Evolutionary conservation across 305 asterid species (phyloP), one percentile per base, ranked within the genome.

Genomic region (Fraxinus paxiana): DNA sequence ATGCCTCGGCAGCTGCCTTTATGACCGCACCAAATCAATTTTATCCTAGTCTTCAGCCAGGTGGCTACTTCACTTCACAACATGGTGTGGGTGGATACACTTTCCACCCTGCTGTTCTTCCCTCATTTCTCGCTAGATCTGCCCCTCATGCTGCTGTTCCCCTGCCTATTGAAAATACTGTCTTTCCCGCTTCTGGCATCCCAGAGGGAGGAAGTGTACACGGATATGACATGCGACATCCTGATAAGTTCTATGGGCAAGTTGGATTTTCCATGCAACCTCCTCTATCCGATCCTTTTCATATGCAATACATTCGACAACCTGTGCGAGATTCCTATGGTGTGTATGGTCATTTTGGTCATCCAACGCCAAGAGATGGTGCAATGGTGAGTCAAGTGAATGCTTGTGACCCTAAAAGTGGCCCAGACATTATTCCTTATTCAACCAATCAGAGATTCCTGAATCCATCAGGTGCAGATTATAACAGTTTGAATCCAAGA

Each of bases 51-150:
- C 12, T 85, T 63, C 88, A 77, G 72, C 86, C 89, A 51, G 35
- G 92, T 69, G 90, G 92, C 81, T 85, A 84, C 77, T 87, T 84
- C 77, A 73, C 88, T 83, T 92, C 95, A 43, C 97, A 89, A 78
- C 90, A 89, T 82, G 80, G 80, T 80, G 43, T 80, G 26, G 85
- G 88, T 83, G 92, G 92, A 22, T 92, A 92, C 82, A 81, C 88
- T 70, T 51, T 87, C 70, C 87, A 87, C 83, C 84, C 95, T 33
- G 51, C 92, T 37, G 82, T 81, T 85, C 69, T 88, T 67, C 89
- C 93, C 18, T 85, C 95, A 9, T 88, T 87, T 85, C 65, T 86
- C 30, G 77, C 91, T 76, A 95, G 95, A 85, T 89, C 87, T 87
- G 84, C 91, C 34, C 86, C 92, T 56, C 88, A 89, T 46, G 80